Conservation (phyloP, 441 rosid genomes). For the Populus hybrid region DNA sequence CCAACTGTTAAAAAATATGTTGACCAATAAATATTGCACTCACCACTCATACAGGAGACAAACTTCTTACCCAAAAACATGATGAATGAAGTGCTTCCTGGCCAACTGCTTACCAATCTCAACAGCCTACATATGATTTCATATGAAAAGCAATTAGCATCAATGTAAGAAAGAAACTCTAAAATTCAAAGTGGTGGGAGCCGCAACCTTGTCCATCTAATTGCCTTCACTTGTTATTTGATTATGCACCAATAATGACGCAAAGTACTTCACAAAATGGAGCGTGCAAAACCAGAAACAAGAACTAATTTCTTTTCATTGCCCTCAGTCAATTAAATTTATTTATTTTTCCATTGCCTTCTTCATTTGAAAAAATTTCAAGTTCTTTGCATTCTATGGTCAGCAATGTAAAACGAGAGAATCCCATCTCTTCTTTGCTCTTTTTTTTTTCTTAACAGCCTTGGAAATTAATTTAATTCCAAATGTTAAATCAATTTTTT, state of each 20-base stretch:
- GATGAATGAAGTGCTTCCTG: slow-evolving; percentile 78
- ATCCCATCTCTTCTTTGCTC: neutral
- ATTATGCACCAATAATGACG: neutral
- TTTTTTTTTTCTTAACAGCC: neutral
- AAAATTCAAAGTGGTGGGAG: neutral
- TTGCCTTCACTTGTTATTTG: neutral
- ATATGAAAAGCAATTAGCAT: neutral
- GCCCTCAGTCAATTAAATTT: neutral
- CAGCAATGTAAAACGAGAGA: neutral
- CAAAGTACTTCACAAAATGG: neutral
- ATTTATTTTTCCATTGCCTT: neutral
- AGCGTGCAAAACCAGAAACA: neutral
- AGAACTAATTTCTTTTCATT: neutral
- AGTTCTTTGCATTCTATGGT: neutral
- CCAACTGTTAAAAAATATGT: neutral
- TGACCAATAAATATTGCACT: neutral
- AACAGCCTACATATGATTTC: slow-evolving; percentile 45
- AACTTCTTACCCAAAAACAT: slow-evolving; percentile 67
- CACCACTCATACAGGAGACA: neutral
- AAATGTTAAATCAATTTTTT: too few relatives aligned
- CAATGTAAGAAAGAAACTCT: neutral
- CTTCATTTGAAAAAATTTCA: neutral
- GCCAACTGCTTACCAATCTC: slow-evolving; percentile 67
- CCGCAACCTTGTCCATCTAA: neutral
- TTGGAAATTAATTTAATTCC: too few relatives aligned